These are phyloP conservation scores for Brassica rapa DNA, from an alignment of 345 rosid genomes.

Conservation along the genomic window DNA sequence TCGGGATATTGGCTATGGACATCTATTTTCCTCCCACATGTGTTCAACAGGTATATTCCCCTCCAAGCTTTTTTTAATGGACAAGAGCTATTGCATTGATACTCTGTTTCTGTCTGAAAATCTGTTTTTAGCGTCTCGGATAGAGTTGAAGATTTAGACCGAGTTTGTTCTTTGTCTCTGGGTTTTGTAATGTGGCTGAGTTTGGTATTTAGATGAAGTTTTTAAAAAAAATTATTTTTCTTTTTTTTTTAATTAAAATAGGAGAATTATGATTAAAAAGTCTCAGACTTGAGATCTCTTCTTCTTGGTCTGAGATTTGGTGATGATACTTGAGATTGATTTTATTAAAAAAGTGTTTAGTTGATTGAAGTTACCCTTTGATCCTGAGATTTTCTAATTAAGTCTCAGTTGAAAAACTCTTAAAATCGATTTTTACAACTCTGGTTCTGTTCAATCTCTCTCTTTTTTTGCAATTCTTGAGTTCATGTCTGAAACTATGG, in stretches of 20 bases:
- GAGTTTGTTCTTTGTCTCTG: slow-evolving; percentile 9
- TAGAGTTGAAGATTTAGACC: background rate
- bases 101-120: background rate
- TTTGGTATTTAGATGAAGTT: slow-evolving; percentile 5
- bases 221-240: too few relatives aligned
- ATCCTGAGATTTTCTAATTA: background rate
- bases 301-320: slow-evolving; percentile 5
- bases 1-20: slow-evolving; percentile 92
- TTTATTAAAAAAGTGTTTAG: background rate
- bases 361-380: background rate
- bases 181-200: slow-evolving; percentile 27
- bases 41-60: slow-evolving; percentile 73
- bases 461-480: slow-evolving; percentile 7
- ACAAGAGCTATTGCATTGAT: slow-evolving; percentile 12
- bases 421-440: background rate
- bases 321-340: background rate
- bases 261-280: background rate
- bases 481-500: background rate
- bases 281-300: slow-evolving; percentile 20
- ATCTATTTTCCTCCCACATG: slow-evolving; percentile 97
- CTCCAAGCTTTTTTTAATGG: background rate
- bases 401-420: background rate
- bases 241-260: background rate
- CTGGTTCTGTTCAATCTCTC: background rate
- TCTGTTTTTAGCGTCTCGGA: background rate